Evolutionary conservation across 1,284 basidiomycete genomes (phyloP).

Genomic region (Cutaneotrichosporon spelunceum): DNA sequence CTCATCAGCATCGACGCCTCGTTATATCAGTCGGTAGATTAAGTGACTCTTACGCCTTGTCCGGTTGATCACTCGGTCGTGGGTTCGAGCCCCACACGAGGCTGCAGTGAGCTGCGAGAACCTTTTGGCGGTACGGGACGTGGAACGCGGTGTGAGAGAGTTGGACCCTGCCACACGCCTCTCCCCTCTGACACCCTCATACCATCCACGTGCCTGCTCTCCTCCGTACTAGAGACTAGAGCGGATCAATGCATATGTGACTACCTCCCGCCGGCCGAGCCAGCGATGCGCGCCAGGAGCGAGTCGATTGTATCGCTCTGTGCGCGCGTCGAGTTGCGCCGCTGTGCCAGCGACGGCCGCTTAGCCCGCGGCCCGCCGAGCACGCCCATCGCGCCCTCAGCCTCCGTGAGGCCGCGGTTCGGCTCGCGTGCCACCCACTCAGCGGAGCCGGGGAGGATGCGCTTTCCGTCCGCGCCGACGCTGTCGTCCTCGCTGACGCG

Average conservation of each 20-base stretch:
- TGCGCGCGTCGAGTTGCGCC: neutral
- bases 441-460: slow-evolving; percentile 3
- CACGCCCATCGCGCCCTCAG: slow-evolving; percentile 16
- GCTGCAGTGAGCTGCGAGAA: neutral
- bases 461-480: neutral
- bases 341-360: neutral
- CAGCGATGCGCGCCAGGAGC: slow-evolving; percentile 7
- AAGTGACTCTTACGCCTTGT: slow-evolving; percentile 1
- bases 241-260: slow-evolving; percentile 4
- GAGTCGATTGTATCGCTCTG: slow-evolving; percentile 10
- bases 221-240: neutral
- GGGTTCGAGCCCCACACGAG: slow-evolving; percentile 17
- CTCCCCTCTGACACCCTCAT: neutral
- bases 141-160: slow-evolving; percentile 47
- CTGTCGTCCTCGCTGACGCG: slow-evolving; percentile 23
- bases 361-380: slow-evolving; percentile 13
- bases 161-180: slow-evolving; percentile 31
- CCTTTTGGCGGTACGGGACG: slow-evolving; percentile 21
- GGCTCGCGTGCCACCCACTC: slow-evolving; percentile 22
- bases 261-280: neutral
- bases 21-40: slow-evolving; percentile 1
- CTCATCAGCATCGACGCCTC: neutral
- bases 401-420: neutral
- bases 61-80: slow-evolving; percentile 14
- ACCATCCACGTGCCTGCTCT: neutral